Evolutionary conservation across 2,329 filamentous ascomycete species (phyloP).

Genomic region (Talaromyces sp.): DNA sequence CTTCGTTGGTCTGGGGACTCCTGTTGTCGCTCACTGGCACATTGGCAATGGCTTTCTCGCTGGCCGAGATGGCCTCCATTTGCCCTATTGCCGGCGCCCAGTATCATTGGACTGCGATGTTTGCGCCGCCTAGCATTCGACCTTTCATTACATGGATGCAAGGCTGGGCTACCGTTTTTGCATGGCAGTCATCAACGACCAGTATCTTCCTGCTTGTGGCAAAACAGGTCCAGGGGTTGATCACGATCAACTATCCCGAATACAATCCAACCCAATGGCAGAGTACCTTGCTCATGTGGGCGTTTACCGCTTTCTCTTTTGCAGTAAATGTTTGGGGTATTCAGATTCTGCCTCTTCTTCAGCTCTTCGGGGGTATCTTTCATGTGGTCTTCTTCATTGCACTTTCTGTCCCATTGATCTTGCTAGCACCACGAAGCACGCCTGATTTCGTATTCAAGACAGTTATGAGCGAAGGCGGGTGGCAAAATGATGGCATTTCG

Average conservation of each 20-base stretch:
- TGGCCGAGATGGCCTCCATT: conserved; percentile 41
- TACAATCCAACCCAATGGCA: conserved; percentile 42
- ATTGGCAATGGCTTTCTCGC: conserved; percentile 33
- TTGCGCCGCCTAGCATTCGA: conserved; percentile 13
- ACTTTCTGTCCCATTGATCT: conserved; percentile 35
- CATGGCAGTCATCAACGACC: conserved; percentile 37
- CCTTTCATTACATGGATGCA: conserved; percentile 18
- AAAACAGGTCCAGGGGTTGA: conserved; percentile 36
- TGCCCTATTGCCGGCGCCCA: conserved; percentile 34
- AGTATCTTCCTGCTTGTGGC: conserved; percentile 32
- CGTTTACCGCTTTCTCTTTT: conserved; percentile 31
- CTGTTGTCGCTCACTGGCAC: conserved; percentile 33
- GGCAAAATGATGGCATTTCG: conserved; percentile 43
- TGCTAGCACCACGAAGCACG: conserved; percentile 31
- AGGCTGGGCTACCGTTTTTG: conserved; percentile 34
- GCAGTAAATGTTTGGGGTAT: conserved; percentile 35
- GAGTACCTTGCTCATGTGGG: conserved; percentile 38
- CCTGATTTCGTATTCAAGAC: conserved; percentile 43
- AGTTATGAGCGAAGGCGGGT: conserved; percentile 47
- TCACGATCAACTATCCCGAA: conserved; percentile 32
- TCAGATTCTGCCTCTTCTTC: conserved; percentile 29
- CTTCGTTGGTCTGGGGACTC: conserved; percentile 35
- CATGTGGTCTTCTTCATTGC: conserved; percentile 40
- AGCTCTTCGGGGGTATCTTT: conserved; percentile 27
- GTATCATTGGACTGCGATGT: conserved; percentile 35